Percentiles rank a stretch among this genome's conserved stretches.
These are phyloP conservation scores for Neonectria faginata DNA, from an alignment of 2,329 filamentous ascomycete genomes.

Conservation along the genomic window DNA sequence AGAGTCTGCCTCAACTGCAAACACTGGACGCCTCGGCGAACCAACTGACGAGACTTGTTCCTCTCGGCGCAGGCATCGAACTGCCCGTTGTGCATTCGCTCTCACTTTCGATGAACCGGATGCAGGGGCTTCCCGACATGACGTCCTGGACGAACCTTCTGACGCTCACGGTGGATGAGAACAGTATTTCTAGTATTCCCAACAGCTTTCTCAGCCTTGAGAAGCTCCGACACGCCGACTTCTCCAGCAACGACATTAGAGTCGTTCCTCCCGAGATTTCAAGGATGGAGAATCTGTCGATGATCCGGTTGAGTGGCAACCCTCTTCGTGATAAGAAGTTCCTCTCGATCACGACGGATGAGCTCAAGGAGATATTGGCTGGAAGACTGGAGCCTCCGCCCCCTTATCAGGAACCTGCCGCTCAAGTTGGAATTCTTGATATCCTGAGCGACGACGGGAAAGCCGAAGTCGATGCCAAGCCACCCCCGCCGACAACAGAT, in stretches of 20 bases:
- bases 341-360: conserved; percentile 80
- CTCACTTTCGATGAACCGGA: conserved; percentile 82
- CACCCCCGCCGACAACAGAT: neutral
- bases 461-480: conserved; percentile 12
- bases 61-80: conserved; percentile 59
- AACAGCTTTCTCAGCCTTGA: conserved; percentile 76
- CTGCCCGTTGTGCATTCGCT: conserved; percentile 80
- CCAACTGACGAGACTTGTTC: conserved; percentile 68
- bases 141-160: conserved; percentile 78
- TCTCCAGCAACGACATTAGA: conserved; percentile 86
- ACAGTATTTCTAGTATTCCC: conserved; percentile 81
- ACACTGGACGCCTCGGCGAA: conserved; percentile 84
- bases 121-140: conserved; percentile 79
- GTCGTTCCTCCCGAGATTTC: conserved; percentile 81
- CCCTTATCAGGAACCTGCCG: conserved; percentile 51
- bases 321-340: conserved; percentile 91
- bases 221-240: conserved; percentile 80
- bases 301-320: conserved; percentile 86
- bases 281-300: conserved; percentile 80
- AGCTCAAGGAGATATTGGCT: conserved; percentile 80
- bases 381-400: conserved; percentile 72
- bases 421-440: conserved; percentile 36
- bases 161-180: conserved; percentile 83
- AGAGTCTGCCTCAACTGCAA: conserved; percentile 73
- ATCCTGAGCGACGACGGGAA: conserved; percentile 40